Evolutionary conservation across 2,329 filamentous ascomycete genomes (phyloP), one percentile per base, ranked within the genome.

Genomic region (Fusarium musae): DNA sequence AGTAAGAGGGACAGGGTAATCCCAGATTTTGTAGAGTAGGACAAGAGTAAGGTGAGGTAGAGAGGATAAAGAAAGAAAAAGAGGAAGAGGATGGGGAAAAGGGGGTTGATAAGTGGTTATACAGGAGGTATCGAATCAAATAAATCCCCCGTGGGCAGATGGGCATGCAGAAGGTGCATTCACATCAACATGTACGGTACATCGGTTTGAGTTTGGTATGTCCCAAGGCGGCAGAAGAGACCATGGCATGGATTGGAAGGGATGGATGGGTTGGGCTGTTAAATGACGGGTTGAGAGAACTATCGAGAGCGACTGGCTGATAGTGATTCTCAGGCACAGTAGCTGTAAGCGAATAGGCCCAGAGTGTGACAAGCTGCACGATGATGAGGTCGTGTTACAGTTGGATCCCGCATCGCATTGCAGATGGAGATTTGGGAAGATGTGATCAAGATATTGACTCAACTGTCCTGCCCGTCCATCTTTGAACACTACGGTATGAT

Each of bases 321-420:
- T 46, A 57, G 39, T 47, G 67, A 74, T 73, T 72, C 71, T 74
- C 71, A 73, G 71, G 71, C 58, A 73, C 71, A 68, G 40, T 49
- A 60, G 52, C 59, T 70, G 60, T 65, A 73, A 64, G 61, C 71
- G 71, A 68, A 65, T 60, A 47, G 59, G 54, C 46, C 46, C 39
- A 52, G 44, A 50, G 50, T 72, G 70, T 73, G 67, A 73, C 63
- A 58, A 69, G 50, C 70, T 74, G 72, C 72, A 74, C 72, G 72
- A 74, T 74, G 72, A 74, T 74, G 71, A 73, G 61, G 64, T 72
- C 64, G 54, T 62, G 63, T 58, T 73, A 58, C 70, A 73, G 67
- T 64, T 49, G 52, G 59, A 66, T 67, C 62, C 64, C 61, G 64
- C 61, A 66, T 64, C 47, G 59, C 63, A 66, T 50, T 53, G 69